Evolutionary conservation across 1,139 yeast species (phyloP), one percentile per base, ranked within the genome.

Genomic region (Scheffersomyces titani): DNA sequence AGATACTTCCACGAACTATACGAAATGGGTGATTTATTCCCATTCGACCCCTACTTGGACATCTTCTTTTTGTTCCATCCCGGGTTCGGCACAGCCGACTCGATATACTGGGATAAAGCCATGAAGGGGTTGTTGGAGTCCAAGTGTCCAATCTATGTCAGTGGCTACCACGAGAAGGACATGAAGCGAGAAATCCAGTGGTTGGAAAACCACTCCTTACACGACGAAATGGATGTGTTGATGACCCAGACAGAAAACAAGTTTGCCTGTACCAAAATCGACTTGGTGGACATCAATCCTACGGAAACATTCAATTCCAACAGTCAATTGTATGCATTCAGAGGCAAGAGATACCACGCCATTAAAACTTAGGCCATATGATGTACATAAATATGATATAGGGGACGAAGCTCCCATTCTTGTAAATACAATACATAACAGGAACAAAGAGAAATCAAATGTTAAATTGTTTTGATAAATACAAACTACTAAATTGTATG

Each of bases 311-410:
- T 90, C 78, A 97, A 90, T 76, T 90, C 92, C 70, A 94, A 94
- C 77, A 92, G 90, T 78, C 87, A 87, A 70, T 76, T 94, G 55
- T 92, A 91, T 71, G 98, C 94, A 22, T 85, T 93, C 72, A 87
- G 99, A 77, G 99, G 99, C 64, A 94, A 94, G 83, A 85, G 98
- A 72, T 94, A 94, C 76, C 97, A 92, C 70, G 97, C 97, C 49
- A 83, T 90, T 63, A 71, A 69, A 59, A 71, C 68, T 55, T 76
- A 65, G 9, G 36, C 11, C 36, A 24, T 24, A 24, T 24, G 36
- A 24, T 24, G 36, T 24, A 24, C 11, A 24, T 24, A 24, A 24
- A 3, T 24, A 24, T 24, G 36, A 24, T 24, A 24, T 24, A 24
- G 36, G 36, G 36, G 36, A 24, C 36, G 5, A 24, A 7, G 36